Evolutionary conservation across 2,329 filamentous ascomycete genomes (phyloP), one percentile per base, ranked within the genome.

Genomic region (Calonectria leucothoes): DNA sequence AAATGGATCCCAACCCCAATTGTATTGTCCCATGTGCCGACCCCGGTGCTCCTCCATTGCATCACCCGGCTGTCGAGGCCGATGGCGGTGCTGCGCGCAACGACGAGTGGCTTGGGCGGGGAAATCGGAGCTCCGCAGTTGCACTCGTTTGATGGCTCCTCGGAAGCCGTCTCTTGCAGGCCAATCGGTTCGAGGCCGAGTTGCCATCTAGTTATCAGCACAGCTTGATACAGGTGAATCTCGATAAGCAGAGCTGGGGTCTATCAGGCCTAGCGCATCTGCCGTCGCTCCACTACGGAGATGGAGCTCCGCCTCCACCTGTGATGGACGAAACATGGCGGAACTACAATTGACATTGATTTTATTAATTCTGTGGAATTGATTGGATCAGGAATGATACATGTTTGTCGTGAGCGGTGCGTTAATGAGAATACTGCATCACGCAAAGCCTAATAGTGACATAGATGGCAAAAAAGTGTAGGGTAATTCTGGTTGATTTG

Each of bases 281-380:
- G 25, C 25, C n/a, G n/a, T 45, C 2, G 33, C 55, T 59, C 33
- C 55, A 59, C 55, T n/a, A 25, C 55, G 33, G 35, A 31, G 35
- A 59, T 39, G 55, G 55, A 59, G 55, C 55, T 59, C 55, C 55
- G 33, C 55, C 55, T 59, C 55, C 55, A 59, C 55, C 17, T 12
- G 4, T 27, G 55, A 35, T 17, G 14, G 31, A 17, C 27, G 25
- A 29, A 31, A 52, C 27, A 17, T 10, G 29, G 31, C 42, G 20
- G 33, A n/a, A n/a, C n/a, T n/a, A n/a, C n/a, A n/a, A 23, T 2
- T 23, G 42, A 45, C 42, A 45, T 23, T 20, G 23, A 23, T 5
- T 45, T 45, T 45, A 45, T 45, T 45, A 45, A 45, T 23, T 45
- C 1, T 3, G 12, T 45, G 6, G 11, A 12, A 12, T 45, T 45